Conservation (phyloP, 306 rosid species). For the Herpetospermum pedunculosum region DNA sequence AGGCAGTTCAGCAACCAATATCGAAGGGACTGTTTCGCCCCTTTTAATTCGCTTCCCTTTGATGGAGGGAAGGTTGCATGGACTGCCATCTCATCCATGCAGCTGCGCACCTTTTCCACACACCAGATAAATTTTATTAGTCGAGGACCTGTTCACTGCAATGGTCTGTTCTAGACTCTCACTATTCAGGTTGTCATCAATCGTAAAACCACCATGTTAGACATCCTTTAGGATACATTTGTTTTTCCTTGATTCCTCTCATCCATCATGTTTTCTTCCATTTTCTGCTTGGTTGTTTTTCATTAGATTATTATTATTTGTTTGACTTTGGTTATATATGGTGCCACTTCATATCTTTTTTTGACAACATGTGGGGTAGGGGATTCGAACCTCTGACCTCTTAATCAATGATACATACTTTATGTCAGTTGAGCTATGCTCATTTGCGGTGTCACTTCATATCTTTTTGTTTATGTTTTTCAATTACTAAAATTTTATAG, state of each 20-base stretch:
- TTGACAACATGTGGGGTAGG: too few relatives aligned
- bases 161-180: constrained; percentile 96
- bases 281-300: background rate
- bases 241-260: background rate
- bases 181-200: constrained; percentile 39
- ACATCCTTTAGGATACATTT: constrained; percentile 16
- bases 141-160: constrained; percentile 58
- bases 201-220: constrained; percentile 18
- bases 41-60: constrained; percentile 58
- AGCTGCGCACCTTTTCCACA: constrained; percentile 52
- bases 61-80: constrained; percentile 78
- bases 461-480: background rate
- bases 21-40: constrained; percentile 60
- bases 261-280: background rate
- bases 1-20: constrained; percentile 38
- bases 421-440: too few relatives aligned
- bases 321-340: background rate
- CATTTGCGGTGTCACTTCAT: background rate
- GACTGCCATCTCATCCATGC: constrained; percentile 64
- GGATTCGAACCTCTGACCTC: too few relatives aligned
- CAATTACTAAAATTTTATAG: background rate
- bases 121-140: constrained; percentile 31
- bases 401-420: too few relatives aligned
- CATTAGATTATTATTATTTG: background rate
- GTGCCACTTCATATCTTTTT: background rate